phyloP scores from a whole-genome alignment of 163 green algal species.

The Scenedesmus sp. region DNA sequence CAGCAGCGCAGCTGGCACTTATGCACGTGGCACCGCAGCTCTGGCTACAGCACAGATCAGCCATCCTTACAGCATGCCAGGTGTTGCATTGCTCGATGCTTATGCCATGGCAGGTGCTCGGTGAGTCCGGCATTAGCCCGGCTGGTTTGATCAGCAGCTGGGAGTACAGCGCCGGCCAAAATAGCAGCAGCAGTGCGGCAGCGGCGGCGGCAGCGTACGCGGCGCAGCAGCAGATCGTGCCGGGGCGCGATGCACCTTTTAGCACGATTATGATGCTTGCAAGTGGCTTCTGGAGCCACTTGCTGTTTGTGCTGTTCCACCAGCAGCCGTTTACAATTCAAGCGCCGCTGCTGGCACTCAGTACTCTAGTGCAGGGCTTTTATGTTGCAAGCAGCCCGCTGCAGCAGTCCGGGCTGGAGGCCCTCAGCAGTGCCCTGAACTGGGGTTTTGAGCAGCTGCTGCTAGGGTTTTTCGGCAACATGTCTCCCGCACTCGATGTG shows the following conservation, averaged over 20 bases:
- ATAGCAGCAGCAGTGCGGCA: not conserved
- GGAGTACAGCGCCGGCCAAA: not conserved
- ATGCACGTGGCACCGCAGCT: not conserved
- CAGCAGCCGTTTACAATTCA: constrained; percentile 20
- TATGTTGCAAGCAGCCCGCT: not conserved
- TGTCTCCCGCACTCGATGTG: not conserved
- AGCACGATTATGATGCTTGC: constrained; percentile 6
- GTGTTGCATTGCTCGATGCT: not conserved
- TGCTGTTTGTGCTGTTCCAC: constrained; percentile 35
- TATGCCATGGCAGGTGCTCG: not conserved
- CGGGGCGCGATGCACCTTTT: not conserved
- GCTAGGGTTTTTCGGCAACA: not conserved
- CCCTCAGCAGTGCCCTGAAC: not conserved
- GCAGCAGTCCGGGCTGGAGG: not conserved
- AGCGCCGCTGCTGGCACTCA: constrained; percentile 21
- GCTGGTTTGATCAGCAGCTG: not conserved
- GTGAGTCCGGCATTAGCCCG: not conserved
- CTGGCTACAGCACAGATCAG: not conserved
- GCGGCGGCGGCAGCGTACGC: not conserved
- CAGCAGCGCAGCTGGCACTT: constrained; percentile 4
- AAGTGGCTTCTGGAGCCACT: not conserved
- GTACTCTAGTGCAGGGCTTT: not conserved
- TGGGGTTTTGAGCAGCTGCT: constrained; percentile 29
- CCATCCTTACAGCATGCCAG: not conserved
- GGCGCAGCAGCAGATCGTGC: not conserved